Evolutionary conservation across 2,329 filamentous ascomycete genomes (phyloP).

Genomic region (Exophiala xenobiotica): DNA sequence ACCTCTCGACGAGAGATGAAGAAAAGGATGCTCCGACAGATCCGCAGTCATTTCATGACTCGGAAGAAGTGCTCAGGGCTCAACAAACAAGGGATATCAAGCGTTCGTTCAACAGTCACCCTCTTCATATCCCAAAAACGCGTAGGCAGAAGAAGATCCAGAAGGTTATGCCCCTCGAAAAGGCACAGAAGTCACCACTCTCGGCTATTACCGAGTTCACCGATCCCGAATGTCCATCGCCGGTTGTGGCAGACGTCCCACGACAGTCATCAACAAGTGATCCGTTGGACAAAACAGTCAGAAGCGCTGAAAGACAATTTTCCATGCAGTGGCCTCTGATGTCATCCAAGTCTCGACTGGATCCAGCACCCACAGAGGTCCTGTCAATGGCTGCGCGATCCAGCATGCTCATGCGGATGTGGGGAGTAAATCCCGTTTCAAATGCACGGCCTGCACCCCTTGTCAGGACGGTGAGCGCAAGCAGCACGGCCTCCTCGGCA

Average conservation of each 20-base stretch:
- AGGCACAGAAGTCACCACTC: conserved; percentile 34
- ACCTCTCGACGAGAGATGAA: conserved; percentile 11
- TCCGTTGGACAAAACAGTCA: conserved; percentile 21
- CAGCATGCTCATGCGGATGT: conserved; percentile 21
- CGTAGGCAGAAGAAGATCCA: conserved; percentile 34
- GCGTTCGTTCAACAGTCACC: conserved; percentile 34
- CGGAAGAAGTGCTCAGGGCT: conserved; percentile 26
- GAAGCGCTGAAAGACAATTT: conserved; percentile 23
- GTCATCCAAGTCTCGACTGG: conserved; percentile 27
- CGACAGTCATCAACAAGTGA: conserved; percentile 26
- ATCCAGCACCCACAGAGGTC: conserved; percentile 15
- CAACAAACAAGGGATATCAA: conserved; percentile 16
- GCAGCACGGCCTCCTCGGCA: conserved; percentile 35
- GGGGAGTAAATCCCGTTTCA: conserved; percentile 28
- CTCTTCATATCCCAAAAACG: conserved; percentile 38
- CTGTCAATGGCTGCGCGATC: conserved; percentile 12
- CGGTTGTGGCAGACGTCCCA: conserved; percentile 37
- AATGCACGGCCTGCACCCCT: conserved; percentile 29
- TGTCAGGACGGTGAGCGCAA: conserved; percentile 30
- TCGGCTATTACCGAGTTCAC: conserved; percentile 33
- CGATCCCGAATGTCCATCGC: conserved; percentile 33
- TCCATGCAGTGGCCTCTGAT: conserved; percentile 35
- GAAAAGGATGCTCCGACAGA: conserved; percentile 24
- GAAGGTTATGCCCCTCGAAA: conserved; percentile 34
- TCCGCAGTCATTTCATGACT: conserved; percentile 30